phyloP scores from a whole-genome alignment of 495 filamentous ascomycete species.

The Daldinia vernicosa region DNA sequence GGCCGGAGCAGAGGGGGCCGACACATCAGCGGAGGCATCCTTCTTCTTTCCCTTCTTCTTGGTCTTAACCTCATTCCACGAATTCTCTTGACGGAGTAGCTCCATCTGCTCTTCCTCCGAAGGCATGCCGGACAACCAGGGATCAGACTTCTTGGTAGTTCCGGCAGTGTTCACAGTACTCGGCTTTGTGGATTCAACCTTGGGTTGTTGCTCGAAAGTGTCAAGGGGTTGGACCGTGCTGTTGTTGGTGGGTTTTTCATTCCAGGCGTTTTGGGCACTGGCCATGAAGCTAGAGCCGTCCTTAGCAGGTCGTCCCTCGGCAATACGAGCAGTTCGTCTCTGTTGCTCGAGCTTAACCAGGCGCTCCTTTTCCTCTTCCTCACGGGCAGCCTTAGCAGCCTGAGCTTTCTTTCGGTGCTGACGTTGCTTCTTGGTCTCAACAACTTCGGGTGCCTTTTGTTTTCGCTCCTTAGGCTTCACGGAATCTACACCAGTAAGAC shows the following conservation, averaged over 20 bases:
- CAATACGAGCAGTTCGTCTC: slow-evolving; percentile 77
- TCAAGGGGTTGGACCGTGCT: slow-evolving; percentile 71
- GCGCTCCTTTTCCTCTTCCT: slow-evolving; percentile 77
- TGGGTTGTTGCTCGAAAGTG: slow-evolving; percentile 69
- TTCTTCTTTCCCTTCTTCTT: slow-evolving; percentile 66
- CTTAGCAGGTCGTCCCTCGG: slow-evolving; percentile 80
- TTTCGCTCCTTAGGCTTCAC: slow-evolving; percentile 72
- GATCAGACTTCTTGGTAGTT: slow-evolving; percentile 47
- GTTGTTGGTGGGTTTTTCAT: slow-evolving; percentile 65
- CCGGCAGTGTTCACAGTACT: slow-evolving; percentile 35
- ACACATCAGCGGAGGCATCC: slow-evolving; percentile 43
- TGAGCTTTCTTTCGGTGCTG: slow-evolving; percentile 86
- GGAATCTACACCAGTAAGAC: slow-evolving; percentile 71
- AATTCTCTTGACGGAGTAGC: slow-evolving; percentile 68
- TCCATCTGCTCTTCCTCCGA: slow-evolving; percentile 89
- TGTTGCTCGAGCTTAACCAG: slow-evolving; percentile 79
- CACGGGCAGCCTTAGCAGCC: slow-evolving; percentile 72
- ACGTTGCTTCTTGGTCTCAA: slow-evolving; percentile 89
- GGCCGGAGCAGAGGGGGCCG: slow-evolving; percentile 22
- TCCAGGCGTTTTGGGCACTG: slow-evolving; percentile 59
- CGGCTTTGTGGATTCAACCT: slow-evolving; percentile 36
- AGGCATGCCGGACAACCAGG: slow-evolving; percentile 68
- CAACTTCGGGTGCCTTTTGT: slow-evolving; percentile 60
- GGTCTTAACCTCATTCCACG: slow-evolving; percentile 79
- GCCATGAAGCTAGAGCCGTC: slow-evolving; percentile 68